These are phyloP conservation scores for Paratinospora sagittata DNA, from an alignment of 164 flowering plant species.

Conservation along the genomic window DNA sequence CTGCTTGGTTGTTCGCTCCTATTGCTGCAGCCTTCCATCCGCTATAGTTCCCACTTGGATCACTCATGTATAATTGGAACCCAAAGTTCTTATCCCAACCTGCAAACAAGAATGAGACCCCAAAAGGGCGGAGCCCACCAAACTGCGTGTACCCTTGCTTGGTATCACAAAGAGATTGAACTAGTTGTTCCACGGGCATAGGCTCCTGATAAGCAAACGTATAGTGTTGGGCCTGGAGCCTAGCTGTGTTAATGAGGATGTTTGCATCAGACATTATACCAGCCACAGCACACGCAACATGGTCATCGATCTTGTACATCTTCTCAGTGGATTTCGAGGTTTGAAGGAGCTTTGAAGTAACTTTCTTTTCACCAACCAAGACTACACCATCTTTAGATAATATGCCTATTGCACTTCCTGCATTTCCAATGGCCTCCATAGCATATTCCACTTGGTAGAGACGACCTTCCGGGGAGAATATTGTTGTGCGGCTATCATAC, in stretches of 20 bases:
- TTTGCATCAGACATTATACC: slow-evolving; percentile 79
- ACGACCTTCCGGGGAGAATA: slow-evolving; percentile 72
- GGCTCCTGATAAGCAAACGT: slow-evolving; percentile 58
- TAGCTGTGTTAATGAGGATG: slow-evolving; percentile 59
- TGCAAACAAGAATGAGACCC: slow-evolving; percentile 50
- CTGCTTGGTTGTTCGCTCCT: slow-evolving; percentile 59
- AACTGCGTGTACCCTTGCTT: slow-evolving; percentile 71
- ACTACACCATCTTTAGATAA: slow-evolving; percentile 60
- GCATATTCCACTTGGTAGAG: slow-evolving; percentile 74
- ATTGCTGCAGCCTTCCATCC: slow-evolving; percentile 69
- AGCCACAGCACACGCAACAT: slow-evolving; percentile 70
- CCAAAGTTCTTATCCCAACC: slow-evolving; percentile 62
- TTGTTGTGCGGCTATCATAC: slow-evolving; percentile 70
- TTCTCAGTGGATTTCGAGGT: slow-evolving; percentile 6
- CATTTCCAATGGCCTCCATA: slow-evolving; percentile 76
- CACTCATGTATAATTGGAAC: slow-evolving; percentile 65
- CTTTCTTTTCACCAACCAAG: slow-evolving; percentile 45
- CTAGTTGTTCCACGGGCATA: slow-evolving; percentile 71
- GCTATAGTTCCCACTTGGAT: slow-evolving; percentile 61
- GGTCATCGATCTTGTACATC: slow-evolving; percentile 74
- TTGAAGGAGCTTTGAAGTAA: slow-evolving; percentile 9
- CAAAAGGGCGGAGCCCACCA: slow-evolving; percentile 71
- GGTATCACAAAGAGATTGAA: slow-evolving; percentile 63
- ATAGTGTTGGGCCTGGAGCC: slow-evolving; percentile 65
- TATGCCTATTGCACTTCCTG: slow-evolving; percentile 64